Evolutionary conservation across 305 asterid species (phyloP).

Genomic region (Fraxinus nigra): DNA sequence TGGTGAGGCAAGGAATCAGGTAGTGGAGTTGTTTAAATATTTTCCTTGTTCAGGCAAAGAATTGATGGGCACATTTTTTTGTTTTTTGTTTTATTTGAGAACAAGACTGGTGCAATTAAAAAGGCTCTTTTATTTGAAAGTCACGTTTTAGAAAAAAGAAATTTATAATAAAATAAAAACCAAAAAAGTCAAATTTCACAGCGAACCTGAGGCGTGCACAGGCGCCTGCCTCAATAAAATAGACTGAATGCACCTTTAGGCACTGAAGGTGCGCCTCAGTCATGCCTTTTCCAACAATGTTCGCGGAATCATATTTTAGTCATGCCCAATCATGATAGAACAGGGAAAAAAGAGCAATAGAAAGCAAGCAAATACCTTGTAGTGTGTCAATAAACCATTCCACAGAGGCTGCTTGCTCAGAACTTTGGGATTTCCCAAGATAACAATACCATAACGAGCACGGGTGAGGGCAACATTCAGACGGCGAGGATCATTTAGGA

Average conservation of each 20-base stretch:
- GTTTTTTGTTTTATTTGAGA: not conserved
- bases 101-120: not conserved
- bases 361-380: slow-evolving; percentile 58
- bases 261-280: not conserved
- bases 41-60: not conserved
- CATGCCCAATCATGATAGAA: not conserved
- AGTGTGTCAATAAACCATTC: slow-evolving; percentile 93
- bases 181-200: not conserved
- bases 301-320: not conserved
- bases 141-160: not conserved
- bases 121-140: not conserved
- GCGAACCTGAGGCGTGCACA: not conserved
- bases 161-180: not conserved
- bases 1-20: not conserved
- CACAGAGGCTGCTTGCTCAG: slow-evolving; percentile 95
- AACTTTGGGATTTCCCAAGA: slow-evolving; percentile 97
- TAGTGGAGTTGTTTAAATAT: not conserved
- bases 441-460: slow-evolving; percentile 98
- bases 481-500: slow-evolving; percentile 97
- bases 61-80: not conserved
- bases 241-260: not conserved
- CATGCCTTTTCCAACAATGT: not conserved
- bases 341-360: slow-evolving; percentile 11
- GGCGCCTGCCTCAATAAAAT: not conserved
- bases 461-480: slow-evolving; percentile 99